Base-by-base conservation (phyloP, 495 filamentous ascomycete species). In the Penicillium pancosmium region DNA sequence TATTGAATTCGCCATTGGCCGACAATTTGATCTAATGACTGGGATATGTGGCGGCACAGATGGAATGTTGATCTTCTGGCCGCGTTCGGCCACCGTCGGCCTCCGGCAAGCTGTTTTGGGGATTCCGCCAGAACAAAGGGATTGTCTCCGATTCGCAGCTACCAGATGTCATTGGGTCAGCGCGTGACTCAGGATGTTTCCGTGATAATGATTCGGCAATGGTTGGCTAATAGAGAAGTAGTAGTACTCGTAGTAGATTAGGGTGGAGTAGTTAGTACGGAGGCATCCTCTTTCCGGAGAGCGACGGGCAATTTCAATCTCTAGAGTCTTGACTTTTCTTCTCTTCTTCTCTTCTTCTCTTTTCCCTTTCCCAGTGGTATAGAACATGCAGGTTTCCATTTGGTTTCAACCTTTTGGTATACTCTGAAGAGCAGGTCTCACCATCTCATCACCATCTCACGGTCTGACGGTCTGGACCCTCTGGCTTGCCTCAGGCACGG, bases 11-110 rank as follows among this genome's bases (percentile, higher is more conserved):
- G 27, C 27, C 27, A 31, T 31, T 31, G 27, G 27, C 5, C 27
- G 8, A 31, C 27, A 9, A 31, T 31, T 8, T 31, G 27, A 31
- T 31, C 27, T 31, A 6, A 31, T 38, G 11, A 38, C 15, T 38
- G 12, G 12, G 11, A 9, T 48, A 48, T 48, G 46, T 15, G 46
- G 15, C 19, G 12, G 40, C n/a, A 7, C 27, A 31, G 9, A 9
- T 53, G 52, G 63, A 66, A 68, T 68, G 66, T 59, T 56, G 53
- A 59, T 44, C 23, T 34, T 44, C 46, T 38, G 35, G 57, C 66
- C 49, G 66, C 57, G 55, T 67, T 57, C 66, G 58, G 66, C 44
- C 36, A 57, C 40, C 56, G 19, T 34, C 18, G 33, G n/a, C 25
- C n/a, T 50, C 50, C 60, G 56, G 40, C 27, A 31, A 31, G 27